Conservation (phyloP, 2,329 filamentous ascomycete species). For the Teratosphaeria epicoccoides region DNA sequence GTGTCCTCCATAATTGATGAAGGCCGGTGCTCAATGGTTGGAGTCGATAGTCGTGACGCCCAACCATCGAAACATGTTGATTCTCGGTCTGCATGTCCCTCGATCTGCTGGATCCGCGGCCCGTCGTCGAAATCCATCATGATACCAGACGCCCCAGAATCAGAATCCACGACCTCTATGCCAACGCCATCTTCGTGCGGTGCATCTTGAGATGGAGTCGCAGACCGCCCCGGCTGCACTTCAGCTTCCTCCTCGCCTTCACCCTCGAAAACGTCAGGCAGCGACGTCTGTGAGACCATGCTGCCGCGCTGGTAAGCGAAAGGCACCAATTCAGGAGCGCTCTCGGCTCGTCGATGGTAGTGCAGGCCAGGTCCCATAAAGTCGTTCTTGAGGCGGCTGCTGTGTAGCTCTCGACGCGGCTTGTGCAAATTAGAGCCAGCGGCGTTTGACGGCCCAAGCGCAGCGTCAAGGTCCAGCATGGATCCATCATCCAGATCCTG, state of each 20-base stretch:
- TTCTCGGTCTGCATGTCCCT: slow-evolving; percentile 16
- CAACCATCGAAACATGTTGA: slow-evolving; percentile 10
- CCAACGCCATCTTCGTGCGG: slow-evolving; percentile 14
- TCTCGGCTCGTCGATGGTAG: slow-evolving; percentile 69
- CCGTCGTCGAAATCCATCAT: slow-evolving; percentile 7
- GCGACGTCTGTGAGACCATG: slow-evolving; percentile 45
- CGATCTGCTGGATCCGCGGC: slow-evolving; percentile 12
- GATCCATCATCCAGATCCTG: slow-evolving; percentile 51
- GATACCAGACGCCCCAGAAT: slow-evolving; percentile 4
- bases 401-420: slow-evolving; percentile 61
- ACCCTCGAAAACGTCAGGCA: slow-evolving; percentile 82
- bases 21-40: slow-evolving; percentile 14
- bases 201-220: background rate
- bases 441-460: slow-evolving; percentile 84
- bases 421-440: slow-evolving; percentile 59
- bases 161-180: slow-evolving; percentile 23
- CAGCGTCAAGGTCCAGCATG: slow-evolving; percentile 89
- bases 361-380: slow-evolving; percentile 60
- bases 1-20: slow-evolving; percentile 26
- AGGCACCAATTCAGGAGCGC: slow-evolving; percentile 65
- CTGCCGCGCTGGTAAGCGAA: slow-evolving; percentile 45
- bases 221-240: background rate
- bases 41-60: slow-evolving; percentile 15
- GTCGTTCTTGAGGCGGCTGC: slow-evolving; percentile 59
- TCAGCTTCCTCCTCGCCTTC: slow-evolving; percentile 56